Evolutionary conservation across 805 yeast genomes (phyloP).

Genomic region (Candida adriatica): DNA sequence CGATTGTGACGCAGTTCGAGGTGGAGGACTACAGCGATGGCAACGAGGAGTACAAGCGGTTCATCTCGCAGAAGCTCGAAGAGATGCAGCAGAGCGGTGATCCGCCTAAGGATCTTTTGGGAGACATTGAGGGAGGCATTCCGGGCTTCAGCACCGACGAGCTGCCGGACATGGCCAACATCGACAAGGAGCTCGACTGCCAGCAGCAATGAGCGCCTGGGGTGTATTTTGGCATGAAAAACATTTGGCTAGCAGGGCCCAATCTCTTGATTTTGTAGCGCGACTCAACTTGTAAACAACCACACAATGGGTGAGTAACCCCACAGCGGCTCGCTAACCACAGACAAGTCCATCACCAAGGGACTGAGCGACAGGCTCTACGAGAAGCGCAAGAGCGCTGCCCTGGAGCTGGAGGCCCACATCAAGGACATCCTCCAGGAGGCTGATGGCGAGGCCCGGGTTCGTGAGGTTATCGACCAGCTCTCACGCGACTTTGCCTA

Average conservation of each 20-base stretch:
- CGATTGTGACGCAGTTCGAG: constrained; percentile 64
- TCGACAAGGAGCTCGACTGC: constrained; percentile 41
- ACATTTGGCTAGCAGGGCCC: too few relatives aligned
- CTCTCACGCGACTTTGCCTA: constrained; percentile 72
- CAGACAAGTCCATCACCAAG: constrained; percentile 55
- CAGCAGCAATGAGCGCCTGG: constrained; percentile 21
- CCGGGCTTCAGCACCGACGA: constrained; percentile 43
- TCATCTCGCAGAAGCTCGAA: constrained; percentile 53
- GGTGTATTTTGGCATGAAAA: too few relatives aligned
- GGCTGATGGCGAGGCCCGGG: constrained; percentile 51
- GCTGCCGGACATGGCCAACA: constrained; percentile 31
- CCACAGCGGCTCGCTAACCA: background rate
- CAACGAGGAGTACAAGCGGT: constrained; percentile 35
- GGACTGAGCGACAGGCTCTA: constrained; percentile 70
- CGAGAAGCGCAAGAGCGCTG: constrained; percentile 74
- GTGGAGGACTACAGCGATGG: constrained; percentile 51
- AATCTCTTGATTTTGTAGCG: too few relatives aligned
- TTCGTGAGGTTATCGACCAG: constrained; percentile 61
- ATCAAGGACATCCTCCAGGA: constrained; percentile 63
- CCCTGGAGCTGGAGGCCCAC: constrained; percentile 68
- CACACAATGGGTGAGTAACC: background rate
- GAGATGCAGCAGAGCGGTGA: constrained; percentile 69
- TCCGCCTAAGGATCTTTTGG: constrained; percentile 72
- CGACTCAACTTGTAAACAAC: too few relatives aligned
- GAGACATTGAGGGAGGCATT: constrained; percentile 35